phyloP scores from a whole-genome alignment of 257 asterid genomes.

The Thymus quinquecostatus region DNA sequence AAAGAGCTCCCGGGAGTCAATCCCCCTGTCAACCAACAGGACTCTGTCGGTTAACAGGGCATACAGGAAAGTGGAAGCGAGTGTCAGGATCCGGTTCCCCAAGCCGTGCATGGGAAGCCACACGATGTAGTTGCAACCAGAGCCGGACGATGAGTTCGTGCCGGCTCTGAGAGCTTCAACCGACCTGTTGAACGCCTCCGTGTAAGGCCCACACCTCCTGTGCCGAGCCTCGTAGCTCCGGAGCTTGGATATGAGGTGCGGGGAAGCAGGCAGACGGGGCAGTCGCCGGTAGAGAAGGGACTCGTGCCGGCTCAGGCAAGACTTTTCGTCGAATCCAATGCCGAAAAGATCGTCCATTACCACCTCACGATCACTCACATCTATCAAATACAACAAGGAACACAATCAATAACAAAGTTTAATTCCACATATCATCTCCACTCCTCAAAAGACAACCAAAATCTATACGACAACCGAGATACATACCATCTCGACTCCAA shows the following conservation, averaged over 20 bases:
- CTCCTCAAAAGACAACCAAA: too few species aligned
- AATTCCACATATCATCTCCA: too few species aligned
- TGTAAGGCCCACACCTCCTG: slow-evolving; percentile 68
- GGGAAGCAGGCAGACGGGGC: slow-evolving; percentile 44
- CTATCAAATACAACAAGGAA: too few species aligned
- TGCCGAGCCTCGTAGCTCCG: slow-evolving; percentile 72
- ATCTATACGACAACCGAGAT: too few species aligned
- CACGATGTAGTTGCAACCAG: slow-evolving; percentile 63
- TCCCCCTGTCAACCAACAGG: slow-evolving; percentile 65
- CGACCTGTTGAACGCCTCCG: slow-evolving; percentile 52
- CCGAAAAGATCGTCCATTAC: neutral
- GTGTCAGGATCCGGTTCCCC: slow-evolving; percentile 67
- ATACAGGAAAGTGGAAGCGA: slow-evolving; percentile 71
- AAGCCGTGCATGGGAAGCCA: slow-evolving; percentile 72
- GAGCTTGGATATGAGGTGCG: slow-evolving; percentile 62
- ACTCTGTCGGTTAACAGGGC: slow-evolving; percentile 77
- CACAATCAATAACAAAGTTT: too few species aligned
- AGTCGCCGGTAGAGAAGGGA: slow-evolving; percentile 45
- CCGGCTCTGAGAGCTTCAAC: slow-evolving; percentile 43
- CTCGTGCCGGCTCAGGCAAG: slow-evolving; percentile 69
- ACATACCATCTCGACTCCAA: too few species aligned
- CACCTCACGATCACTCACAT: neutral
- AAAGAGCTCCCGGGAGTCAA: slow-evolving; percentile 54
- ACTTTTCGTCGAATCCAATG: neutral
- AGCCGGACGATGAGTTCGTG: slow-evolving; percentile 27